phyloP scores from a whole-genome alignment of 768 basidiomycete genomes.

The Lactarius hatsudake region DNA sequence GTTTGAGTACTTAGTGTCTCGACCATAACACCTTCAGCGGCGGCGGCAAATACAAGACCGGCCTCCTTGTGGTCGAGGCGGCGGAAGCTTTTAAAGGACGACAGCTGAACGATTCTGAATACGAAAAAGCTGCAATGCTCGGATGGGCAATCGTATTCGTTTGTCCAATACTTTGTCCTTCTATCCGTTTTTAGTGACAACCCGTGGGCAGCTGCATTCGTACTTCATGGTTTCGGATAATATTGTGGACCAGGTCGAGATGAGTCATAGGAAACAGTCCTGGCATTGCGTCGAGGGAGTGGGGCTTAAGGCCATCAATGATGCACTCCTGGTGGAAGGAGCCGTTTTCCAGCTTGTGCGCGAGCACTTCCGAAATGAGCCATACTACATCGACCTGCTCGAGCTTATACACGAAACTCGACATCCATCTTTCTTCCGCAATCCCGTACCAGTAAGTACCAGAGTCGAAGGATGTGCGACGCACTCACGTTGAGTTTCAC shows the following conservation, averaged over 20 bases:
- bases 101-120: conserved; percentile 73
- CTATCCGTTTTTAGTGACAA: background rate
- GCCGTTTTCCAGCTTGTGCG: conserved; percentile 91
- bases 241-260: conserved; percentile 93
- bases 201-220: conserved; percentile 75
- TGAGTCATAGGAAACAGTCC: conserved; percentile 89
- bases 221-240: conserved; percentile 96
- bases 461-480: background rate
- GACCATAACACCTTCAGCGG: conserved; percentile 93
- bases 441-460: conserved; percentile 12
- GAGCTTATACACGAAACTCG: conserved; percentile 87
- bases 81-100: conserved; percentile 81
- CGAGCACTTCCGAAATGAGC: conserved; percentile 72
- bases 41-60: conserved; percentile 93
- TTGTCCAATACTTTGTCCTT: conserved; percentile 34
- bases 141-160: conserved; percentile 97
- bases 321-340: conserved; percentile 91
- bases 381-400: conserved; percentile 85
- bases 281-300: conserved; percentile 78
- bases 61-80: conserved; percentile 91
- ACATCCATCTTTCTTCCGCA: conserved; percentile 21
- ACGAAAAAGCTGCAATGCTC: conserved; percentile 80
- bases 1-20: conserved; percentile 53
- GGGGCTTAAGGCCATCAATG: conserved; percentile 89
- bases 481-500: background rate